Base-by-base conservation (phyloP, 169 alveolate genomes). In the Babesia bigemina region DNA sequence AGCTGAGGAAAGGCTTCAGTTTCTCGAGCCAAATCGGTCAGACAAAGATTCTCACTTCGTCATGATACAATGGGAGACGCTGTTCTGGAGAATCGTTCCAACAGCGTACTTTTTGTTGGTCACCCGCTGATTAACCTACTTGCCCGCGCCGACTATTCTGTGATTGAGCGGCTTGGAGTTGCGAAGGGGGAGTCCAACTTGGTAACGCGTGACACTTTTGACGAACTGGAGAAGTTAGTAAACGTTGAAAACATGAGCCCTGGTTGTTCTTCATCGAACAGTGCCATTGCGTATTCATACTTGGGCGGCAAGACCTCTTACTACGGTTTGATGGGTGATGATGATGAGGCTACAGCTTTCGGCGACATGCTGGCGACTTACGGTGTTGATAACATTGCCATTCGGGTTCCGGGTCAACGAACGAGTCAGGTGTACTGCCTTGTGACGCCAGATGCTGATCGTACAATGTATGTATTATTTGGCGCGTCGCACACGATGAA, bases 391-490 rank as follows among this genome's bases (percentile, higher is more conserved):
- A 14, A 19, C 29, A 19, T 52, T 33, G 9, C 44, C 53, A 39
- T 21, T 28, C 57, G 53, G 1, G 50, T n/a, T 7, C n/a, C 16
- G 16, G 76, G 47, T 6, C 52, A 33, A 6, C 29, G 13, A 0
- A 67, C 76, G 26, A 67, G 76, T 22, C 55, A 67, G 39, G 19
- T 55, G 24, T 67, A 52, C 39, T 28, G 48, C 8, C 60, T 67
- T 48, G 56, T 67, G n/a, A 67, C 76, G 22, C 76, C 76, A 0
- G 76, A 67, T 22, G 57, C 63, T 33, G 76, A 67, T 33, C 76
- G 76, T 21, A 67, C 76, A 9, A 67, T 67, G 76, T 67, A 55
- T 22, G 33, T 67, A 26, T 7, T 53, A 19, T 50, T 49, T 47
- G 76, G 76, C 29, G 76, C 76, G 8, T 67, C 76, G 14, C 76